These are phyloP conservation scores for Beauveria brongniartii DNA, from an alignment of 2,329 filamentous ascomycete species.

Conservation along the genomic window DNA sequence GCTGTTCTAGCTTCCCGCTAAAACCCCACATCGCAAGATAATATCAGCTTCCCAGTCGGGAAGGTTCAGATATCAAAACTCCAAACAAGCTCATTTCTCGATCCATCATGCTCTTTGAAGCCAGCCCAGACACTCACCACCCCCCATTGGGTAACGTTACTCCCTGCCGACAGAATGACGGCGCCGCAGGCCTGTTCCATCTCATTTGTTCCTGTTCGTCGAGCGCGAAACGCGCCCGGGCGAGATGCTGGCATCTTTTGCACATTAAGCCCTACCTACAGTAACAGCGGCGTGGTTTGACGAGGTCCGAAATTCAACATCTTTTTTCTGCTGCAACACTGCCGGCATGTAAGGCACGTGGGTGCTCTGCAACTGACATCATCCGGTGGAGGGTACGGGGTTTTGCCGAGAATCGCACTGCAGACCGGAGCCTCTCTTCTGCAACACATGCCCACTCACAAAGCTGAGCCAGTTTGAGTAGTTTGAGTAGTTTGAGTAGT, in stretches of 20 bases:
- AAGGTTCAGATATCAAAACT: neutral
- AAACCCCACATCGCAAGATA: neutral
- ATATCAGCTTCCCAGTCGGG: neutral
- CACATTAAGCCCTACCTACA: neutral
- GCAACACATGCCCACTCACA: neutral
- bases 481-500: no score
- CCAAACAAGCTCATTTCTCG: neutral
- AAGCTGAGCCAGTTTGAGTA: neutral
- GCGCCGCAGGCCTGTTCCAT: no score
- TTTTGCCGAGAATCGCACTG: no score
- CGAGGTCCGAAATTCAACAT: neutral
- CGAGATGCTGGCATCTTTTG: neutral
- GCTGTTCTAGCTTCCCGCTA: neutral
- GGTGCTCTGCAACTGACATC: no score
- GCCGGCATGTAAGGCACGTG: neutral
- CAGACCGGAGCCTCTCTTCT: neutral
- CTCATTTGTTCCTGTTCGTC: neutral
- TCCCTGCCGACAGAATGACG: neutral
- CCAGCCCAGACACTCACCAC: neutral
- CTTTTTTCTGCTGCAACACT: neutral
- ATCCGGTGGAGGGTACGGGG: no score
- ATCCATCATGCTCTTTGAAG: neutral
- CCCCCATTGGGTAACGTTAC: conserved; percentile 4
- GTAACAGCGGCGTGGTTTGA: neutral
- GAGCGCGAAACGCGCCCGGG: neutral